phyloP scores from a whole-genome alignment of 2,329 filamentous ascomycete genomes.

The Penicillium sp. region DNA sequence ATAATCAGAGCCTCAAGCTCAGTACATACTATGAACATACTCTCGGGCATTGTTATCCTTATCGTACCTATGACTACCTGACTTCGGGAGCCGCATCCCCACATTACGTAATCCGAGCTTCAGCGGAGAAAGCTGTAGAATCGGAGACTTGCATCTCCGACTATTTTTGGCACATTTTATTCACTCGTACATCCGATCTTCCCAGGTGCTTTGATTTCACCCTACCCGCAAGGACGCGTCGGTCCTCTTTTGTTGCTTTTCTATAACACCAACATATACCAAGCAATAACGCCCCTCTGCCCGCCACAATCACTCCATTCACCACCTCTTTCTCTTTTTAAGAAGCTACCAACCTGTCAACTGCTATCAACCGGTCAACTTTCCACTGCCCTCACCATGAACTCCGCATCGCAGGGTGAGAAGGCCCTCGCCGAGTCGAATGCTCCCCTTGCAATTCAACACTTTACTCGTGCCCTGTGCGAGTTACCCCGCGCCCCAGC shows the following conservation, averaged over 20 bases:
- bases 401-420: constrained; percentile 57
- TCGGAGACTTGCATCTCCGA: not conserved
- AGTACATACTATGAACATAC: not conserved
- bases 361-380: not conserved
- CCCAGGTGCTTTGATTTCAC: not conserved
- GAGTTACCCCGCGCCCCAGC: constrained; percentile 65
- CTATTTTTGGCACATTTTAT: not conserved
- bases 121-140: constrained; percentile 9
- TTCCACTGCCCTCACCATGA: constrained; percentile 39
- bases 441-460: constrained; percentile 66
- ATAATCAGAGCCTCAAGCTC: not conserved
- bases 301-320: not conserved
- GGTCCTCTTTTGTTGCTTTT: too few relatives aligned
- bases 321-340: not conserved
- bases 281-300: not conserved
- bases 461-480: constrained; percentile 66
- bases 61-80: not conserved
- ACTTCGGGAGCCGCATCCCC: not conserved
- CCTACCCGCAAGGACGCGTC: not conserved
- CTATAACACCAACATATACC: not conserved
- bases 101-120: constrained; percentile 8
- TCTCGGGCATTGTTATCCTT: not conserved
- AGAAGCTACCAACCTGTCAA: not conserved
- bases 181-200: not conserved
- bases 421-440: constrained; percentile 63